Evolutionary conservation across 2,329 filamentous ascomycete genomes (phyloP), one percentile per base, ranked within the genome.

Genomic region (Sporothrix euskadiensis): DNA sequence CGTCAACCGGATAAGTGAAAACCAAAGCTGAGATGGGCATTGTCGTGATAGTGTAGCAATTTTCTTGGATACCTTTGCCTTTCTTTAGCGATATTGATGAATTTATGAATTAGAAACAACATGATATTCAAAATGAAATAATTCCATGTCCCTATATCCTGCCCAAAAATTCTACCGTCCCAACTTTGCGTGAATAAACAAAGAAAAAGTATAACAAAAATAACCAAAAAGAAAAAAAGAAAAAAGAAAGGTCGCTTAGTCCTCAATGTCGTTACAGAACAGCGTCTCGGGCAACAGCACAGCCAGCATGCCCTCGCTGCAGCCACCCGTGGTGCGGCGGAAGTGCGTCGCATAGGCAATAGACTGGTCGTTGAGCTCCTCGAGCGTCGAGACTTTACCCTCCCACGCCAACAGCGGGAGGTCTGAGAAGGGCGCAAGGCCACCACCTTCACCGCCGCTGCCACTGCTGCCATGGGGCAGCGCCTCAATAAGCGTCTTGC

Each of bases 301-400:
- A 78, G 79, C 35, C 72, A 72, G 12, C 76, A 73, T 49, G 78
- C 79, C 9, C 82, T 80, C 80, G 32, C 80, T 79, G 78, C 94
- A 97, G 0, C 87, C 88, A n/a, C 94, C 94, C 16, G 93, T 86
- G 3, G 88, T 83, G 70, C 82, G 81, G 59, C 89, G 87, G 78
- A 96, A 95, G 16, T 83, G 78, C 0, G 81, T 78, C 4, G 87
- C 83, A 78, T 90, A 94, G 6, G 85, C 82, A 0, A 80, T 75
- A 2, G 89, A 87, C 1, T 81, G 80, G 1, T 80, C 78, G 8
- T 83, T 82, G 2, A 89, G 76, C 0, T 83, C 82, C 4, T 78
- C 79, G 0, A 83, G 75, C 1, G 80, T 80, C 12, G 84, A 81
- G n/a, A 78, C 76, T 26, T 83, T 81, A 0, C 93, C 93, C 35